Base-by-base conservation (phyloP, 805 yeast species). In the Lipomyces spencermartinsiae region DNA sequence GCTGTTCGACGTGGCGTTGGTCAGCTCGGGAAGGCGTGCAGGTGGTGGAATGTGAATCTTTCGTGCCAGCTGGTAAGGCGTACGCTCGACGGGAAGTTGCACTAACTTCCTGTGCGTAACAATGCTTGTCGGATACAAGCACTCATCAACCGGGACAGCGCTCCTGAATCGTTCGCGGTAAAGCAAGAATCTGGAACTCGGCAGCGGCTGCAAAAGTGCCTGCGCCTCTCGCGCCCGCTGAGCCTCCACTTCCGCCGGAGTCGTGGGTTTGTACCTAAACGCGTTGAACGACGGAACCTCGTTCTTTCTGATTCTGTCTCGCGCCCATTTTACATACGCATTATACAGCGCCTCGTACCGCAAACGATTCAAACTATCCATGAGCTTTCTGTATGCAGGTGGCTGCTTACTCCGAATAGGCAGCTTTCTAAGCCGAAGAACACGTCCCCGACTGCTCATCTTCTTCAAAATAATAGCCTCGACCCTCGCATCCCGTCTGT, bases 341-440 rank as follows among this genome's bases (percentile, higher is more conserved):
- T 43, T 43, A 43, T 43, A 43, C 49, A 43, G 56, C 56, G 56
- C 33, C 56, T 25, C 56, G 56, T 25, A 22, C 9, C 33, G 56
- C n/a, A 53, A 25, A 29, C 56, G 56, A 14, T 53, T 29, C 56
- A 53, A 16, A 53, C 56, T 53, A 16, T 53, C 56, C 56, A 53
- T 53, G 29, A 22, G 29, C 33, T 53, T 22, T 22, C 56, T 10
- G 14, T 53, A 29, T 16, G 56, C 49, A n/a, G 33, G 34, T n/a
- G 56, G 33, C 56, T 53, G 56, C 33, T 22, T 29, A 22, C 33
- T 25, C 33, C 56, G 12, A 14, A 25, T 29, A 29, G 33, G 56
- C 29, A 22, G 22, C 56, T 53, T 53, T 19, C 33, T 29, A 29
- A 53, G 56, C 34, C 33, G 56, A 22, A 25, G 33, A 25, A 53